Base-by-base conservation (phyloP, 1,139 yeast genomes). In the Diutina pseudorugosa region DNA sequence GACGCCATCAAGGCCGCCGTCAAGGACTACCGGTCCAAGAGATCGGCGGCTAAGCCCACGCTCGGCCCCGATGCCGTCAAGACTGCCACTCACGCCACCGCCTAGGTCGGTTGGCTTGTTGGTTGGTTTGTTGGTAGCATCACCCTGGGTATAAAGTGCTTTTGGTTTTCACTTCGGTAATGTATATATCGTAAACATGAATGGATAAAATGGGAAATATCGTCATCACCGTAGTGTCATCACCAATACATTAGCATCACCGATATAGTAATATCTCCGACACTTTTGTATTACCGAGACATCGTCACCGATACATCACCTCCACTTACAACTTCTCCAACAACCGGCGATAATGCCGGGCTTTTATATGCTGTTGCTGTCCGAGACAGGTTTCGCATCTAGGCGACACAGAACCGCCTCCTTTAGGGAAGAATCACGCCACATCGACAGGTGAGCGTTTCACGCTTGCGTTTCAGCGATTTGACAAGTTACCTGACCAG, bases 1-100 rank as follows among this genome's bases (percentile, higher is more conserved):
- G 98, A 93, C 65, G 98, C 98, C 54, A 93, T 93, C 68, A 91
- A 93, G 76, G 84, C 93, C 52, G 98, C 98, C 20, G 93, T 93
- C 62, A 90, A 88, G 73, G 98, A 93, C 68, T 93, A 91, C 77
- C 81, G 82, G 69, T 70, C 90, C 53, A 93, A 93, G 83, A 75
- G 83, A 67, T 57, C 60, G 9, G 58, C 59, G 44, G 67, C 65
- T 56, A 65, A 66, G 58, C 79, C 82, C 49, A 79, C 82, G 52
- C 70, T 78, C 61, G 82, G 81, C 47, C 79, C 80, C 11, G 49
- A 45, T 14, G 36, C 49, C 23, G 49, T 27, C 41, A 45, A 45
- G 49, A 18, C 47, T 18, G 19, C 14, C 5, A 40, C n/a, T 14
- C 21, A 25, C 6, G 77, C 71, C 25, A 73, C 77, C 20, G 66